These are phyloP conservation scores for Saturnispora mendoncae DNA, from an alignment of 805 yeast genomes.

Conservation along the genomic window DNA sequence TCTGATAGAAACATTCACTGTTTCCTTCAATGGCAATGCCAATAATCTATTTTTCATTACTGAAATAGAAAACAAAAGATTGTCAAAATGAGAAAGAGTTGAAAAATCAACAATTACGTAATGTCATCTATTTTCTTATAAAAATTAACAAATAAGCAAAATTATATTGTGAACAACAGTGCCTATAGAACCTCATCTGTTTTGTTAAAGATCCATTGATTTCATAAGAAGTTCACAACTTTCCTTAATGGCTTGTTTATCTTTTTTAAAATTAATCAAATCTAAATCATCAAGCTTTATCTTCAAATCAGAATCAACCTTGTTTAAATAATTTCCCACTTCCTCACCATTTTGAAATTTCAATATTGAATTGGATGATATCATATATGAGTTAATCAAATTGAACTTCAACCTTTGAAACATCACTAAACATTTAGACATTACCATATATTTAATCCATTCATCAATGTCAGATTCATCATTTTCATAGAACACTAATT, in stretches of 20 bases:
- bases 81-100: not conserved
- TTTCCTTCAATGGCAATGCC: slow-evolving; percentile 2
- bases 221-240: slow-evolving; percentile 3
- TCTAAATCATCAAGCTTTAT: slow-evolving; percentile 9
- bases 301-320: slow-evolving; percentile 11
- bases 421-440: slow-evolving; percentile 16
- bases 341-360: slow-evolving; percentile 18
- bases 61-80: not conserved
- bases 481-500: slow-evolving; percentile 9
- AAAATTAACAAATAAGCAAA: too few relatives aligned
- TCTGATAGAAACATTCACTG: slow-evolving; percentile 11
- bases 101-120: not conserved
- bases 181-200: too few relatives aligned
- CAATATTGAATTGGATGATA: slow-evolving; percentile 16
- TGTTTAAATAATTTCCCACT: slow-evolving; percentile 16
- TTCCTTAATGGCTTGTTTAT: not conserved
- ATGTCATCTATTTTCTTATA: not conserved
- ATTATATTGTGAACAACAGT: too few relatives aligned
- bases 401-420: slow-evolving; percentile 13
- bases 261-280: slow-evolving; percentile 2
- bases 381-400: slow-evolving; percentile 16
- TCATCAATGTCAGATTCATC: slow-evolving; percentile 12
- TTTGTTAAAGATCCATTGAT: not conserved
- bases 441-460: slow-evolving; percentile 7
- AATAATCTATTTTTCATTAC: slow-evolving; percentile 3